These are phyloP conservation scores for Candida awuae DNA, from an alignment of 805 yeast genomes.

Conservation along the genomic window DNA sequence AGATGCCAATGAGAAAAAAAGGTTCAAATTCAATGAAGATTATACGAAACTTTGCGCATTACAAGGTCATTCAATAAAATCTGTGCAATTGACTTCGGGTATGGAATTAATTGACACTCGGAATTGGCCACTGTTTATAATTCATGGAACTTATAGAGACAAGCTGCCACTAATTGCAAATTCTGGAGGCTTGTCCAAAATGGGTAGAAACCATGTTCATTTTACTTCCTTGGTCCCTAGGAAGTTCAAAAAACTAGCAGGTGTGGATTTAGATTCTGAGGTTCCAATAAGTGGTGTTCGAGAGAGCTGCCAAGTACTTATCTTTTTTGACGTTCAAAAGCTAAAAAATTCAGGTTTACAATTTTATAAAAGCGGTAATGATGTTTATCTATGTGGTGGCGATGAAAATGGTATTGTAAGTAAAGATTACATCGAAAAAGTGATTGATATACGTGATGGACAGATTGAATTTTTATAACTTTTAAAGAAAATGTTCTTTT, in stretches of 20 bases:
- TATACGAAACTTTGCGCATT: constrained; percentile 60
- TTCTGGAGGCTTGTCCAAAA: constrained; percentile 51
- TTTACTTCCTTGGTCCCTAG: constrained; percentile 55
- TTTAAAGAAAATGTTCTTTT: not conserved
- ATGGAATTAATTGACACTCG: constrained; percentile 10
- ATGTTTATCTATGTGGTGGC: constrained; percentile 66
- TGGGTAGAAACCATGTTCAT: constrained; percentile 83
- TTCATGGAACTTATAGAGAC: constrained; percentile 69
- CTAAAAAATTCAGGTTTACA: constrained; percentile 37
- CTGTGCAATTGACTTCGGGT: constrained; percentile 33
- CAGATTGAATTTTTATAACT: constrained; percentile 1
- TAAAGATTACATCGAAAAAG: constrained; percentile 33
- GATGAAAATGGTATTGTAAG: constrained; percentile 45
- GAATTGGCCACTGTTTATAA: constrained; percentile 44
- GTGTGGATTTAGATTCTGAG: too few species aligned
- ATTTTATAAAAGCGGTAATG: constrained; percentile 61
- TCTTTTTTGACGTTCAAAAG: constrained; percentile 51
- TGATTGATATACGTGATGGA: constrained; percentile 17
- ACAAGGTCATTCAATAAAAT: constrained; percentile 78
- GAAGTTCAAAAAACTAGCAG: constrained; percentile 16
- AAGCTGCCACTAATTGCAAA: constrained; percentile 42
- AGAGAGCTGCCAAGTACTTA: constrained; percentile 43
- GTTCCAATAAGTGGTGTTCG: constrained; percentile 62
- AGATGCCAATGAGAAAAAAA: constrained; percentile 53
- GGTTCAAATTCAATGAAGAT: constrained; percentile 42